These are phyloP conservation scores for Hyaloscypha hepaticicola DNA, from an alignment of 495 filamentous ascomycete species.

Conservation along the genomic window DNA sequence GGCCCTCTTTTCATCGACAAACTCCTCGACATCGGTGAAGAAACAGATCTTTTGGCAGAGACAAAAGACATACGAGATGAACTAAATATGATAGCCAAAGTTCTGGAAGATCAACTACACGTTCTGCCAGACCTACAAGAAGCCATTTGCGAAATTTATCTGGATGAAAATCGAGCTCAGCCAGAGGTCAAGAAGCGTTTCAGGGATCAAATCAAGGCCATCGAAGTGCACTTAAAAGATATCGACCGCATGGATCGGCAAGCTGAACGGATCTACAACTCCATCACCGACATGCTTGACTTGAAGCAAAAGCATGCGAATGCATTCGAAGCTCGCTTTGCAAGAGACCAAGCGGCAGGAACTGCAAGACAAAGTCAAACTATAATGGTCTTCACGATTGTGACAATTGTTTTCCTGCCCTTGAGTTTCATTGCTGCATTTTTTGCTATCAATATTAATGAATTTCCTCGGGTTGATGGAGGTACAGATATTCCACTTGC, in stretches of 20 bases:
- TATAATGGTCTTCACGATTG: slow-evolving; percentile 70
- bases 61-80: slow-evolving; percentile 73
- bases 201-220: slow-evolving; percentile 58
- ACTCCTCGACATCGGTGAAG: slow-evolving; percentile 65
- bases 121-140: slow-evolving; percentile 56
- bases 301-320: slow-evolving; percentile 71
- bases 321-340: slow-evolving; percentile 67
- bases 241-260: slow-evolving; percentile 68
- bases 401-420: slow-evolving; percentile 44
- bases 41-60: slow-evolving; percentile 64
- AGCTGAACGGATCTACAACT: slow-evolving; percentile 61
- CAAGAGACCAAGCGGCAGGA: slow-evolving; percentile 63
- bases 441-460: slow-evolving; percentile 62
- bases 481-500: slow-evolving; percentile 42
- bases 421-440: slow-evolving; percentile 66
- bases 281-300: slow-evolving; percentile 61
- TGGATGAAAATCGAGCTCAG: slow-evolving; percentile 48
- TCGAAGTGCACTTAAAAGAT: slow-evolving; percentile 63
- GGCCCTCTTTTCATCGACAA: slow-evolving; percentile 58
- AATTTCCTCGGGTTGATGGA: slow-evolving; percentile 42
- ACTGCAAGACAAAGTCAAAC: slow-evolving; percentile 69
- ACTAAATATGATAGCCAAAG: slow-evolving; percentile 66
- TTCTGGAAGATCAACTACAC: slow-evolving; percentile 57
- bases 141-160: slow-evolving; percentile 47
- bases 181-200: slow-evolving; percentile 58